These are phyloP conservation scores for Plantago elongata DNA, from an alignment of 257 asterid species.

Conservation along the genomic window DNA sequence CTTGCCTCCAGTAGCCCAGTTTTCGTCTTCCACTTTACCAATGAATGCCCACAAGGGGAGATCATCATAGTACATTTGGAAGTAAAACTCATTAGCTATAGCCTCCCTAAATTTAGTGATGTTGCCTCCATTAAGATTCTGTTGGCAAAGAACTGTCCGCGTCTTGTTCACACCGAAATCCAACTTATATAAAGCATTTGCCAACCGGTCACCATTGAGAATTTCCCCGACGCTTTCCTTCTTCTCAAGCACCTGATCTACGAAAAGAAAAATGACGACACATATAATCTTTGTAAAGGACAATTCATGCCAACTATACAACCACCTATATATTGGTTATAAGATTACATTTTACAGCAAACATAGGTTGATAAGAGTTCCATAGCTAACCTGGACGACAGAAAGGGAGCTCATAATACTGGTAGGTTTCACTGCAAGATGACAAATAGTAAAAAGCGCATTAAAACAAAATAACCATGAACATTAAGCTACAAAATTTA, in stretches of 20 bases:
- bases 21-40: constrained; percentile 75
- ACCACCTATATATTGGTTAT: neutral
- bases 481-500: constrained; percentile 6
- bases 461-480: constrained; percentile 23
- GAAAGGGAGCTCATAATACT: constrained; percentile 76
- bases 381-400: constrained; percentile 82
- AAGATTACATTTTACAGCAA: neutral
- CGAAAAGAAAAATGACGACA: constrained; percentile 11
- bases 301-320: neutral
- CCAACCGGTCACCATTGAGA: constrained; percentile 61
- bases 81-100: constrained; percentile 58
- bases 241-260: constrained; percentile 58
- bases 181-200: constrained; percentile 53
- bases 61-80: constrained; percentile 80
- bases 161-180: constrained; percentile 54
- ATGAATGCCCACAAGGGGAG: constrained; percentile 94
- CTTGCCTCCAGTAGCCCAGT: constrained; percentile 35
- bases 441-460: constrained; percentile 23
- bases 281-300: constrained; percentile 11
- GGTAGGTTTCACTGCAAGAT: constrained; percentile 90
- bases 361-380: neutral
- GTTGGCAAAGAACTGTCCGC: constrained; percentile 51
- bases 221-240: constrained; percentile 74
- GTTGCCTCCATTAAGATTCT: constrained; percentile 41
- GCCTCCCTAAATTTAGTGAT: constrained; percentile 60